Evolutionary conservation across 345 rosid genomes (phyloP).

Genomic region (Punica granatum): DNA sequence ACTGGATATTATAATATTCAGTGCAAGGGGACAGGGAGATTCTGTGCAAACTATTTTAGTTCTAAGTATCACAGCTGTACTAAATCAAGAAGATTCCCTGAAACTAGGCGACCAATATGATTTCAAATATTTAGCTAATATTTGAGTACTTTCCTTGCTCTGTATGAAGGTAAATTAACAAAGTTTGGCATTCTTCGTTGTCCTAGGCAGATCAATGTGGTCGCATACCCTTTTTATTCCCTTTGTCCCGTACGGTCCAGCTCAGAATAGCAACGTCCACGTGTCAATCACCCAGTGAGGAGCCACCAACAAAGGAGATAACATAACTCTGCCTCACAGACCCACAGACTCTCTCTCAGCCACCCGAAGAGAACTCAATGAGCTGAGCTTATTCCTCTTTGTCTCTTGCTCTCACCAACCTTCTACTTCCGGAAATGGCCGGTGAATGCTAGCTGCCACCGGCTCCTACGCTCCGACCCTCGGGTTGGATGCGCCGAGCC

Average conservation of each 20-base stretch:
- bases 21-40: no score
- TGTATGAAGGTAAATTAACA: no score
- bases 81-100: no score
- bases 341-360: slow-evolving; percentile 2
- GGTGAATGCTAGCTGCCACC: slow-evolving; percentile 32
- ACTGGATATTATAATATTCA: no score
- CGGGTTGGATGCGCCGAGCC: slow-evolving; percentile 23
- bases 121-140: no score
- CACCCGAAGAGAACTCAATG: slow-evolving; percentile 10
- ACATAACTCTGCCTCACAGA: slow-evolving; percentile 1
- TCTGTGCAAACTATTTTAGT: no score
- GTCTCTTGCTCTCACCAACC: not conserved
- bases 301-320: not conserved
- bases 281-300: slow-evolving; percentile 16
- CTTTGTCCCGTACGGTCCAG: not conserved
- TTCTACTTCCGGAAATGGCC: slow-evolving; percentile 11
- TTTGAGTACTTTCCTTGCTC: no score
- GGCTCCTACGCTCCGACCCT: slow-evolving; percentile 16
- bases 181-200: no score
- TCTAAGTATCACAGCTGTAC: no score
- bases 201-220: no score
- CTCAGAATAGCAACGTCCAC: slow-evolving; percentile 10
- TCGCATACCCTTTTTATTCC: not conserved
- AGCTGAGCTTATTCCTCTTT: not conserved
- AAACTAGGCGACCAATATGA: no score